Base-by-base conservation (phyloP, 2,329 filamentous ascomycete species). In the Epichloe bromicola region DNA sequence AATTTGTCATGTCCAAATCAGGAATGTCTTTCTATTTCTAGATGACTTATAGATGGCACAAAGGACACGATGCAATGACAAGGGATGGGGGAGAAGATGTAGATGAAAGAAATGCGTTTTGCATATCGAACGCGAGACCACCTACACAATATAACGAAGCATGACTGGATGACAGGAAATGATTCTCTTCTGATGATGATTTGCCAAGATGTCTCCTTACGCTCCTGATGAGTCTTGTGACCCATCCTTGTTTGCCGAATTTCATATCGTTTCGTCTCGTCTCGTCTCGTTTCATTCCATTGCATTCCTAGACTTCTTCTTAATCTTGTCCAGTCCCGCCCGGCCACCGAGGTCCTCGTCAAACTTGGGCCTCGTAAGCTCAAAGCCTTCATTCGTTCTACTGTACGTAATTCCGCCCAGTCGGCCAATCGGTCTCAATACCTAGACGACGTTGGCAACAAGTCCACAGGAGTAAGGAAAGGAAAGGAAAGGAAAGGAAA, bases 321-420 rank as follows among this genome's bases (percentile, higher is more conserved):
- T 50, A 15, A 51, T 38, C 60, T 78, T 78, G 57, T 80, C 74
- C 38, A 71, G 70, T 2, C 75, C 78, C 52, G 82, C 78, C 33
- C 70, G 70, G 0, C 73, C 72, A 11, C 73, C 71, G 5, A 75
- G 46, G 54, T 80, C 74, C 61, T 71, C 71, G 42, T 72, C 67
- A 55, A 75, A 83, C 54, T 76, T 74, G 0, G 76, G 82, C 40
- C 85, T 72, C 5, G 76, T 79, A 23, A 95, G 67, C 71, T 95
- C 89, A 26, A 88, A 69, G 0, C 71, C 83, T 55, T 90, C 81
- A 0, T 77, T 82, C 0, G 78, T 71, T 42, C 89, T 76, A 0
- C 76, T 85, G 64, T 95, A 97, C 0, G 85, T 85, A 59, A 96
- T 94, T 2, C 91, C 91, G 26, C 91, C 91, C 23, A 96, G 61